phyloP scores from a whole-genome alignment of 352 stramenopile genomes.

The Phytopythium chamaehyphon region DNA sequence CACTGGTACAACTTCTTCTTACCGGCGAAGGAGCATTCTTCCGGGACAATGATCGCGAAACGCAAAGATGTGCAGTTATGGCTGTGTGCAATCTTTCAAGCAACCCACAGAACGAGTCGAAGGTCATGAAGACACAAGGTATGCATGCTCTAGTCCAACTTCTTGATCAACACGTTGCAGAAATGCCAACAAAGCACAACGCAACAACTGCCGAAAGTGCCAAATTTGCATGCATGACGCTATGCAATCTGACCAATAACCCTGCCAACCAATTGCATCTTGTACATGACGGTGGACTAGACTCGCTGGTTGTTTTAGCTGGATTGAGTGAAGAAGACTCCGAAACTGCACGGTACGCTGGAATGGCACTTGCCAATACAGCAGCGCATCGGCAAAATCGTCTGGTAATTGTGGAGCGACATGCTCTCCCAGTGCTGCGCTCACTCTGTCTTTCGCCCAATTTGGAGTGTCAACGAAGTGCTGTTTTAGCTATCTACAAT shows the following conservation, averaged over 20 bases:
- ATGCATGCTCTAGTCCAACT: slow-evolving; percentile 65
- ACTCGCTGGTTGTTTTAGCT: slow-evolving; percentile 81
- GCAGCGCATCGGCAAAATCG: slow-evolving; percentile 88
- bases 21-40: slow-evolving; percentile 16
- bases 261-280: slow-evolving; percentile 89
- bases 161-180: slow-evolving; percentile 19
- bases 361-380: slow-evolving; percentile 94
- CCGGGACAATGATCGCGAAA: slow-evolving; percentile 38
- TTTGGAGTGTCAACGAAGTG: slow-evolving; percentile 89
- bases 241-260: slow-evolving; percentile 94
- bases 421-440: slow-evolving; percentile 74
- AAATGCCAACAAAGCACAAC: not conserved
- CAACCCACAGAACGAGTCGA: slow-evolving; percentile 64
- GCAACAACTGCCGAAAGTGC: slow-evolving; percentile 48
- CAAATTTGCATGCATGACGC: slow-evolving; percentile 91
- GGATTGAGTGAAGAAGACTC: slow-evolving; percentile 32
- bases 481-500: slow-evolving; percentile 93
- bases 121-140: slow-evolving; percentile 71
- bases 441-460: slow-evolving; percentile 75
- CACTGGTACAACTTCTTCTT: slow-evolving; percentile 65
- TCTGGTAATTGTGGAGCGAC: slow-evolving; percentile 83
- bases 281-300: slow-evolving; percentile 70
- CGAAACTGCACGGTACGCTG: slow-evolving; percentile 86
- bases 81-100: slow-evolving; percentile 84
- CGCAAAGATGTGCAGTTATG: slow-evolving; percentile 78